Evolutionary conservation across 371 early-diverging fungal species (phyloP).

Genomic region (Mortierella sp.): DNA sequence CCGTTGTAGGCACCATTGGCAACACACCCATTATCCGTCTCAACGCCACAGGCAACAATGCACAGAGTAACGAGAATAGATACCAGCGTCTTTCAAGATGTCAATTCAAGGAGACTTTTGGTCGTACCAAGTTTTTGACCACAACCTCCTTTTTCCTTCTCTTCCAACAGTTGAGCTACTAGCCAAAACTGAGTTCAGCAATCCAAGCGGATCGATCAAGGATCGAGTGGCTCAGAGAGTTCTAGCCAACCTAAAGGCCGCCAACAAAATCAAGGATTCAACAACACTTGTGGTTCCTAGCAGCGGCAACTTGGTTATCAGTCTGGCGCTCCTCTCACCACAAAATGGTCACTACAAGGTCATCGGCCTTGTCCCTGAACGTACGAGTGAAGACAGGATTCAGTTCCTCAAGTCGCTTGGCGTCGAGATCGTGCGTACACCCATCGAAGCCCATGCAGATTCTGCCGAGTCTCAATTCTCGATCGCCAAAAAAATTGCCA

Average conservation of each 20-base stretch:
- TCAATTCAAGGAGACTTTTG: neutral
- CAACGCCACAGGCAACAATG: conserved; percentile 14
- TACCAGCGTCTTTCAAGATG: neutral
- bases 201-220: conserved; percentile 80
- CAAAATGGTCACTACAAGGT: conserved; percentile 62
- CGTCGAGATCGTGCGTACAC: conserved; percentile 81
- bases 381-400: conserved; percentile 78
- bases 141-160: too few relatives aligned
- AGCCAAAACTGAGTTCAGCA: conserved; percentile 80
- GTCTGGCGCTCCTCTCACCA: conserved; percentile 56
- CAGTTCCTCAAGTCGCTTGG: conserved; percentile 78
- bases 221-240: conserved; percentile 78
- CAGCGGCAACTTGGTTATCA: conserved; percentile 74
- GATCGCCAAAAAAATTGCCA: conserved; percentile 72
- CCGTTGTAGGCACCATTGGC: conserved; percentile 43
- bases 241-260: conserved; percentile 44
- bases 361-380: conserved; percentile 77
- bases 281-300: conserved; percentile 74
- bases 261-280: conserved; percentile 40
- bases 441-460: conserved; percentile 76
- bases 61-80: conserved; percentile 22
- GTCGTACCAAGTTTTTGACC: too few relatives aligned
- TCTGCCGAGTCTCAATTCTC: conserved; percentile 77
- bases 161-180: conserved; percentile 64
- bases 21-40: conserved; percentile 55